phyloP scores from a whole-genome alignment of 2,329 filamentous ascomycete genomes.

The Scedosporium dehoogii region DNA sequence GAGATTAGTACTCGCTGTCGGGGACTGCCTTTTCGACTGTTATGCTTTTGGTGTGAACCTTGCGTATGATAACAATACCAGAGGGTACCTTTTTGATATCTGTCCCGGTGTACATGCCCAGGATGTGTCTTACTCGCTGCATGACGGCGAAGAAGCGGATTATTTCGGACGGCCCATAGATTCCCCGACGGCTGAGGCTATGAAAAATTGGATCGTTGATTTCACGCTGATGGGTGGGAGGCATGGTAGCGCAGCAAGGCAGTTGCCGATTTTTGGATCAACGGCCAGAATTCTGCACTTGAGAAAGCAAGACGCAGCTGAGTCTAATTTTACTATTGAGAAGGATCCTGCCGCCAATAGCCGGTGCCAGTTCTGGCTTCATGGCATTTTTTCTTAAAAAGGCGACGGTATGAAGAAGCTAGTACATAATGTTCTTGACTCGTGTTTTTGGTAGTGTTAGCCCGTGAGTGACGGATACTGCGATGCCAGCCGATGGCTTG shows the following conservation, averaged over 20 bases:
- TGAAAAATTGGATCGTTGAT: conserved; percentile 22
- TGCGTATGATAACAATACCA: conserved; percentile 33
- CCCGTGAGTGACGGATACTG: too few relatives aligned
- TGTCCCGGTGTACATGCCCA: conserved; percentile 38
- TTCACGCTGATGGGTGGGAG: conserved; percentile 13
- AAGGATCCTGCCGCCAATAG: background rate
- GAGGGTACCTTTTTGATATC: conserved; percentile 39
- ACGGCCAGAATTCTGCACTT: background rate
- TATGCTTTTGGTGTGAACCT: conserved; percentile 38
- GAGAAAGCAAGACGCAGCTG: background rate
- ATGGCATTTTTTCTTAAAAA: background rate
- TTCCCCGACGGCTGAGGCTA: conserved; percentile 14
- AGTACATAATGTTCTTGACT: too few relatives aligned
- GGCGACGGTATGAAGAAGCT: too few relatives aligned
- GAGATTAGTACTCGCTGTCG: conserved; percentile 21
- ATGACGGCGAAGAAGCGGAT: conserved; percentile 20
- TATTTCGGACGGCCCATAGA: conserved; percentile 12
- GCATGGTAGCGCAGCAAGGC: background rate
- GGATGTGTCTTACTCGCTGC: conserved; percentile 42
- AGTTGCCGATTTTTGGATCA: background rate
- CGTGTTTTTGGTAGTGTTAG: too few relatives aligned
- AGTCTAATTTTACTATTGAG: background rate
- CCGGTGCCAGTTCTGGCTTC: background rate
- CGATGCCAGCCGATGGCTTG: too few relatives aligned
- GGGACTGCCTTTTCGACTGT: conserved; percentile 36